phyloP scores from a whole-genome alignment of 148 eudicot genomes.

The Vaccinium macrocarpon region DNA sequence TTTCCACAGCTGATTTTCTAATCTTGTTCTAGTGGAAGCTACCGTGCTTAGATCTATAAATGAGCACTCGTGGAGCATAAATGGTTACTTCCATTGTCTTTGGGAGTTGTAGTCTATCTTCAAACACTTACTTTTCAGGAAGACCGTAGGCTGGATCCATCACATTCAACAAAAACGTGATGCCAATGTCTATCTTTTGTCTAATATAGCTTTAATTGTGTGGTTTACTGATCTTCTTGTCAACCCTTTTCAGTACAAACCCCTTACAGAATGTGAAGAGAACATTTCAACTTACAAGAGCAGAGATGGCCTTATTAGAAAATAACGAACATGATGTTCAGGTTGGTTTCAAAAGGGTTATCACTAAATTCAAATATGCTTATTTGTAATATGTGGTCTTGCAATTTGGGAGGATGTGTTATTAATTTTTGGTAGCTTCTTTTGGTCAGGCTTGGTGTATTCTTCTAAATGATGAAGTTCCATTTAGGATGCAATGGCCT shows the following conservation, averaged over 20 bases:
- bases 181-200: background rate
- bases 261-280: constrained; percentile 61
- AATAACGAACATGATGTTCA: constrained; percentile 73
- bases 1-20: background rate
- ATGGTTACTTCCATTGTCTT: background rate
- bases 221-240: background rate
- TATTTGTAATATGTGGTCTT: background rate
- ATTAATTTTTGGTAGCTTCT: constrained; percentile 1
- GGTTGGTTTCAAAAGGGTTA: constrained; percentile 41
- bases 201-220: background rate
- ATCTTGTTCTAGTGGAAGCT: background rate
- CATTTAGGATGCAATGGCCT: constrained; percentile 97
- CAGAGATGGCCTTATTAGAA: constrained; percentile 57
- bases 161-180: background rate
- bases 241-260: constrained; percentile 53
- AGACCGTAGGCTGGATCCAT: background rate
- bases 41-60: background rate
- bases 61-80: background rate
- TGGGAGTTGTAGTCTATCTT: background rate
- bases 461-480: constrained; percentile 84
- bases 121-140: background rate
- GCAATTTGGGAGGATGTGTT: background rate
- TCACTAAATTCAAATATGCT: background rate
- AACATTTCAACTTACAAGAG: constrained; percentile 62
- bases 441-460: constrained; percentile 84